Evolutionary conservation across 2,329 filamentous ascomycete species (phyloP).

Genomic region (Thermomyces lanuginosus): DNA sequence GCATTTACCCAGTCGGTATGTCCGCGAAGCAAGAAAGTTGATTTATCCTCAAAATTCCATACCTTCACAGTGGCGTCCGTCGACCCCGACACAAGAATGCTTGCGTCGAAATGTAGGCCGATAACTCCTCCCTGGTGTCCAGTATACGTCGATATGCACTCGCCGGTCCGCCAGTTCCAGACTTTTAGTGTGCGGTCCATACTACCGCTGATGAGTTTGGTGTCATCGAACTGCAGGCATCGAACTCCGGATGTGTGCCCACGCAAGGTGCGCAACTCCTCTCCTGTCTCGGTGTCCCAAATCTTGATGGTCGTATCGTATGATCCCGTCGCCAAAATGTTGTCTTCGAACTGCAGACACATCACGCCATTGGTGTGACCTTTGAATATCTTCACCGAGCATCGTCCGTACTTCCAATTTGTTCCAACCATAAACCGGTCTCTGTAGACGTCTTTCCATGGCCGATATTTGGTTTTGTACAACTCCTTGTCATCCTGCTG

Average conservation of each 20-base stretch:
- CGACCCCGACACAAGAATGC: constrained; percentile 73
- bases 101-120: constrained; percentile 70
- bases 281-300: constrained; percentile 80
- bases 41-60: constrained; percentile 77
- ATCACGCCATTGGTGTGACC: constrained; percentile 81
- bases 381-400: constrained; percentile 64
- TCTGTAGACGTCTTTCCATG: constrained; percentile 95
- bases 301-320: constrained; percentile 94
- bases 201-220: constrained; percentile 77
- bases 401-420: constrained; percentile 94
- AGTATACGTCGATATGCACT: constrained; percentile 64
- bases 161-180: constrained; percentile 92
- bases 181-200: constrained; percentile 77
- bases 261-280: constrained; percentile 66
- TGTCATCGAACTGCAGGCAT: constrained; percentile 82
- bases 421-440: constrained; percentile 89
- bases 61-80: constrained; percentile 81
- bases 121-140: constrained; percentile 73
- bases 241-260: constrained; percentile 75
- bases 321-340: constrained; percentile 79
- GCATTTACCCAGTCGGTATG: constrained; percentile 94
- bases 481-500: constrained; percentile 25
- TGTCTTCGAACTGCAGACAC: constrained; percentile 68
- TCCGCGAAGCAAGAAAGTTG: constrained; percentile 62
- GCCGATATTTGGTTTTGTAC: constrained; percentile 40